Evolutionary conservation across 768 basidiomycete genomes (phyloP), one percentile per base, ranked within the genome.

Genomic region (Crepidotus variabilis): DNA sequence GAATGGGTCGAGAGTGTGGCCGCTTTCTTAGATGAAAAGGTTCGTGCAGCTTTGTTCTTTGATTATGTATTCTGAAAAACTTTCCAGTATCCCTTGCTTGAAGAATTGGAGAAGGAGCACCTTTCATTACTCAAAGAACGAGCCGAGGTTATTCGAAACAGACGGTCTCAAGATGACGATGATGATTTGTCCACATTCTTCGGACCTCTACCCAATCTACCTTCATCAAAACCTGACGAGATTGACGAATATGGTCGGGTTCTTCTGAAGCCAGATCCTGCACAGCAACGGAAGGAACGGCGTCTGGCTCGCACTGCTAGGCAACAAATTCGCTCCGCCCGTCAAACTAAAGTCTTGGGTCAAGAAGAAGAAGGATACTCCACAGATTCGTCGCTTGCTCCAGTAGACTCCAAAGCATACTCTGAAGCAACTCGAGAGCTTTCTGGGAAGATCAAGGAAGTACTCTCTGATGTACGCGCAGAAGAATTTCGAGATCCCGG

Each of bases 1-100:
- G 88, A 91, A 35, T 92, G 90, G 87, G 71, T 92, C 0, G 92
- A 94, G 68, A 82, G 82, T 57, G 81, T 94, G 6, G 92, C 89
- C 3, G 80, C 81, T n/a, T 94, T 94, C 68, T 73, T 94, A 18
- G 92, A 94, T 63, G 89, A 90, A 72, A 94, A 94, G 84, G 92
- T 90, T 18, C 2, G 70, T 57, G 48, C 48, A 46, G 24, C 49
- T 45, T 22, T n/a, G 18, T 6, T 34, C 21, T 48, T 54, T 23
- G 21, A n/a, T 28, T 18, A 36, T 13, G 20, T 20, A 18, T 47
- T 58, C 67, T 57, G 57, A 50, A 21, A 6, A 9, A 47, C 10
- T 47, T 46, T 14, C n/a, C 47, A 94, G 92, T 92, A 84, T 62
- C 92, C 92, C 6, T 71, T 75, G 34, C 76, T 94, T 11, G 92